These are phyloP conservation scores for Porogramme epimiltina DNA, from an alignment of 1,284 basidiomycete species.

Conservation along the genomic window DNA sequence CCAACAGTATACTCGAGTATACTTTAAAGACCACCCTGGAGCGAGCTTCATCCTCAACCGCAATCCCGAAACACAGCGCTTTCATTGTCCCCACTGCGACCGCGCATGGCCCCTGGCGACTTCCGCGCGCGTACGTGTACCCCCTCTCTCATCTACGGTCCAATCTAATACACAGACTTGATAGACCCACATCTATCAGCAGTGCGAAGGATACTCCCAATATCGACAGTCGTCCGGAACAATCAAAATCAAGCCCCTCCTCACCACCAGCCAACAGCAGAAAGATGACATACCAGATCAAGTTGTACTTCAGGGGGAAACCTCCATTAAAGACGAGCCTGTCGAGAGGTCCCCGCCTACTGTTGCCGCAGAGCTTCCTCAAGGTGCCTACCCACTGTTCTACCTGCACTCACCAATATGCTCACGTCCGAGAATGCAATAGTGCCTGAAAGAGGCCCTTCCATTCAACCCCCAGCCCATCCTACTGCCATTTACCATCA, in stretches of 20 bases:
- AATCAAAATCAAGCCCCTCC: background rate
- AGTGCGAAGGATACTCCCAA: slow-evolving; percentile 15
- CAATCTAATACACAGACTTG: background rate
- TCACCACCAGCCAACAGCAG: no score
- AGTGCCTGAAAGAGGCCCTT: no score
- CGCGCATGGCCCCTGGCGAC: slow-evolving; percentile 10
- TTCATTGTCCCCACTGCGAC: slow-evolving; percentile 20
- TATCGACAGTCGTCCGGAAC: slow-evolving; percentile 1
- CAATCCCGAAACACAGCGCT: slow-evolving; percentile 10
- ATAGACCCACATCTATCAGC: slow-evolving; percentile 12
- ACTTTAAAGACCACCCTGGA: slow-evolving; percentile 9
- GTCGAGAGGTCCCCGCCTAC: no score
- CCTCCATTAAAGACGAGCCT: no score
- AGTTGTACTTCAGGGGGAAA: no score
- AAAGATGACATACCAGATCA: no score
- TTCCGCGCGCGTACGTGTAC: slow-evolving; percentile 16
- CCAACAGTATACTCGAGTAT: slow-evolving; percentile 16
- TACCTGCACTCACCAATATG: no score
- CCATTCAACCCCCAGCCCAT: no score
- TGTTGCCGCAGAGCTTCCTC: no score
- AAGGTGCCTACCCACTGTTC: no score
- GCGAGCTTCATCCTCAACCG: slow-evolving; percentile 11
- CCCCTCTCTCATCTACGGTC: background rate
- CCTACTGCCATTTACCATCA: no score
- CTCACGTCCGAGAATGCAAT: no score